Base-by-base conservation (phyloP, 192 early-diverging fungal genomes). In the Jimgerdemannia lactiflua region DNA sequence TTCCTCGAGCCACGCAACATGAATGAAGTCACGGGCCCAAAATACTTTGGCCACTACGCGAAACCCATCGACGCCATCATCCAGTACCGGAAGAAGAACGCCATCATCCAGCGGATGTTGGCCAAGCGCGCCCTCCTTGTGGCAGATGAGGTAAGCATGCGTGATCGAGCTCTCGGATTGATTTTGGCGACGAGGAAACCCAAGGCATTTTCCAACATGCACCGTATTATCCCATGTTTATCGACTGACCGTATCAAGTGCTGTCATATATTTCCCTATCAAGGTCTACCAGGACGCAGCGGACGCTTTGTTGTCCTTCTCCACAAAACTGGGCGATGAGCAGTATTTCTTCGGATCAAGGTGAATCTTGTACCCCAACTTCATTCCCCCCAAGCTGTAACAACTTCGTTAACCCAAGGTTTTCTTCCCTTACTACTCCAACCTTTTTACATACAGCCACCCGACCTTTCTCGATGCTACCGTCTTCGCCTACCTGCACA, bases 211-310 rank as follows among this genome's bases (percentile, higher is more conserved):
- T 42, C 39, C 65, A 3, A 59, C 20, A 39, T 44, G n/a, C 9
- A 40, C 11, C 42, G 29, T 29, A 29, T 29, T 29, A 29, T 29
- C 1, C 29, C 29, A 29, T 1, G 29, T 29, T 29, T 29, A 29
- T 19, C 77, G 10, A 71, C 85, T 64, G 70, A 78, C 59, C 74
- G 73, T 64, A 79, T 80, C 42, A 78, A 77, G 80, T 76, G 76
- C 65, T 29, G 39, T 70, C 64, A 73, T 19, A 39, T 39, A 19
- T 11, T 39, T 68, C 67, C 6, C 17, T 18, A 42, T 7, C 20
- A 72, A 90, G 87, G 88, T 91, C 70, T 87, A 87, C 73, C 74
- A 74, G 65, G 87, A 89, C 71, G 90, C 89, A 8, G 79, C 79
- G 43, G 67, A 84, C 4, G 78, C 86, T 4, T 79, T 91, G 8